These are phyloP conservation scores for Hyaloscypha finlandica DNA, from an alignment of 495 filamentous ascomycete species.

Conservation along the genomic window DNA sequence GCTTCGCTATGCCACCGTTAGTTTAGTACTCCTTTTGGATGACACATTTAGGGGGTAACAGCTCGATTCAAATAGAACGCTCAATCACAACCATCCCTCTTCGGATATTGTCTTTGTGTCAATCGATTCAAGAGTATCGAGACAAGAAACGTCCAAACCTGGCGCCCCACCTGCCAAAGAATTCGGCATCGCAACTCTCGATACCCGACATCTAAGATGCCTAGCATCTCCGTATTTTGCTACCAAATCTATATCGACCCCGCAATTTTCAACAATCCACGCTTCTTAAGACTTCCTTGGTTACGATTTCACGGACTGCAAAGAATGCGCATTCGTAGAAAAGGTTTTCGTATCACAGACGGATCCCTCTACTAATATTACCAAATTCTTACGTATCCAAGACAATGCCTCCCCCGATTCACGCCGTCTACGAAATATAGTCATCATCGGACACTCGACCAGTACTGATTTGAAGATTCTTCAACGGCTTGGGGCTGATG, in stretches of 20 bases:
- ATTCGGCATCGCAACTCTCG: constrained; percentile 22
- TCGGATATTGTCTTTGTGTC: constrained; percentile 12
- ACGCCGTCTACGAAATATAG: constrained; percentile 52
- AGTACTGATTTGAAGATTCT: constrained; percentile 67
- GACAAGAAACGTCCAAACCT: constrained; percentile 8
- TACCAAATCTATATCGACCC: constrained; percentile 12
- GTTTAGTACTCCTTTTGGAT: neutral
- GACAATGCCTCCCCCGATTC: constrained; percentile 25
- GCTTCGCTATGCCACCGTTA: too few relatives aligned
- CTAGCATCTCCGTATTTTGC: too few relatives aligned
- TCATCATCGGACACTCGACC: constrained; percentile 77
- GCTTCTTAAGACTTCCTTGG: constrained; percentile 18
- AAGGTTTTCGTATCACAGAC: constrained; percentile 6
- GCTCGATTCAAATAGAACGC: too few relatives aligned
- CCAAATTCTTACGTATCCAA: constrained; percentile 12
- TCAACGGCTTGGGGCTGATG: constrained; percentile 56
- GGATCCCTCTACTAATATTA: constrained; percentile 7
- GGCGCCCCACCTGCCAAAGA: constrained; percentile 18
- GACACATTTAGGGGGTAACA: too few relatives aligned
- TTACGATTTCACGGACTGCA: constrained; percentile 20
- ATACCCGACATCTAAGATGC: constrained; percentile 12
- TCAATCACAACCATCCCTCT: constrained; percentile 6
- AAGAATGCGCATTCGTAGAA: constrained; percentile 22
- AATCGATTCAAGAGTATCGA: constrained; percentile 18
- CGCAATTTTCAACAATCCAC: constrained; percentile 19